Conservation (phyloP, 2,329 filamentous ascomycete genomes). For the Colletotrichum eleusines region DNA sequence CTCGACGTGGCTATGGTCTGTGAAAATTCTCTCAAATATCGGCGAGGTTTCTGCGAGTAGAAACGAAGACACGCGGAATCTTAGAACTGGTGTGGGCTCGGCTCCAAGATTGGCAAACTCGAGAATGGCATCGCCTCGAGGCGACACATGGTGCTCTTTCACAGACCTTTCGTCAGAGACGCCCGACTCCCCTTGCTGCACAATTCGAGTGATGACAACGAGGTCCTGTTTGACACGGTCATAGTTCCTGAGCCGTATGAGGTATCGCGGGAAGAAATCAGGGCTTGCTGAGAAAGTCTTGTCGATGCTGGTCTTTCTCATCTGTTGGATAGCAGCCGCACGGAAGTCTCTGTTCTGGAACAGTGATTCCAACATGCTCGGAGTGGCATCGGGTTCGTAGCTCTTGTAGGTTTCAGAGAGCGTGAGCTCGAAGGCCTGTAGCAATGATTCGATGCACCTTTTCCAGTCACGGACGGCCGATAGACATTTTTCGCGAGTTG, state of each 20-base stretch:
- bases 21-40: conserved; percentile 63
- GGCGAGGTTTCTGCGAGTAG: conserved; percentile 64
- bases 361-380: conserved; percentile 57
- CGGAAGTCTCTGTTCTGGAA: conserved; percentile 58
- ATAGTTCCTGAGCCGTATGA: conserved; percentile 61
- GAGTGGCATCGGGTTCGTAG: conserved; percentile 59
- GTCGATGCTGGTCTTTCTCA: conserved; percentile 60
- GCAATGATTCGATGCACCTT: conserved; percentile 55
- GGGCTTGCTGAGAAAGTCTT: conserved; percentile 58
- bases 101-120: conserved; percentile 61
- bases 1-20: conserved; percentile 44
- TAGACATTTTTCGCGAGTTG: conserved; percentile 49
- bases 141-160: conserved; percentile 58
- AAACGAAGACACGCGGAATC: conserved; percentile 65
- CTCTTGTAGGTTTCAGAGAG: conserved; percentile 59
- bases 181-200: conserved; percentile 56
- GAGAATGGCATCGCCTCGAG: conserved; percentile 62
- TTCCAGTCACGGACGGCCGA: conserved; percentile 60
- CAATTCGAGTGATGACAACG: conserved; percentile 53
- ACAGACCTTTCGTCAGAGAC: conserved; percentile 55
- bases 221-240: conserved; percentile 59
- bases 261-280: conserved; percentile 59
- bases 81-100: conserved; percentile 54
- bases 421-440: conserved; percentile 56
- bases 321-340: conserved; percentile 56